These are phyloP conservation scores for Globisporangium ultimum DNA, from an alignment of 352 stramenopile genomes.

Conservation along the genomic window DNA sequence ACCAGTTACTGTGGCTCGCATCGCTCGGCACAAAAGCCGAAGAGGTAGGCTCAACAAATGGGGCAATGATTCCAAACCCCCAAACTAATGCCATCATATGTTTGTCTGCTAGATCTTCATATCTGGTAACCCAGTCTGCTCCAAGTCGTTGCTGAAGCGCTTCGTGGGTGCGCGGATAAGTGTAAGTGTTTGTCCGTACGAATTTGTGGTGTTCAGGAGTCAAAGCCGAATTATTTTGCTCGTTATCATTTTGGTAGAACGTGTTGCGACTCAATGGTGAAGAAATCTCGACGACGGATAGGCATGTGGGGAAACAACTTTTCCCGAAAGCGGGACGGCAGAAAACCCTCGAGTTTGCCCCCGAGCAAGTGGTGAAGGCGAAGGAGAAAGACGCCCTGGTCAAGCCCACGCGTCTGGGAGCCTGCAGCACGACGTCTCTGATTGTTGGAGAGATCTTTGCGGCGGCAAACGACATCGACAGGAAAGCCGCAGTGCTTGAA, in stretches of 20 bases:
- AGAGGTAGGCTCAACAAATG: conserved; percentile 33
- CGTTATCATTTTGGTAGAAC: conserved; percentile 30
- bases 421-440: conserved; percentile 15
- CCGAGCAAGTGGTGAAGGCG: conserved; percentile 8
- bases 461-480: conserved; percentile 43
- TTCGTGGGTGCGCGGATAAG: conserved; percentile 50
- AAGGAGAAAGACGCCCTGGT: conserved; percentile 19
- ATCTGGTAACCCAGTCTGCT: conserved; percentile 53
- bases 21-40: conserved; percentile 51
- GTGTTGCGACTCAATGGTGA: conserved; percentile 56
- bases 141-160: conserved; percentile 43
- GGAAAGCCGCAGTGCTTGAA: conserved; percentile 55
- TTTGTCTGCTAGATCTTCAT: conserved; percentile 51
- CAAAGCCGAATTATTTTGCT: not conserved
- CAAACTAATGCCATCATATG: not conserved
- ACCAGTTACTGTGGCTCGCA: conserved; percentile 60
- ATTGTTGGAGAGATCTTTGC: conserved; percentile 42
- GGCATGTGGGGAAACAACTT: conserved; percentile 45
- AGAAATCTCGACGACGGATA: conserved; percentile 49
- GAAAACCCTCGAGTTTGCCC: conserved; percentile 7
- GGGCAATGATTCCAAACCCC: no score
- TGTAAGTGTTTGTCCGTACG: conserved; percentile 33
- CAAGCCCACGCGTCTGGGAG: not conserved
- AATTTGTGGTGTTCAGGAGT: no score
- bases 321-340: conserved; percentile 35